A percentile compares a stretch with the other conserved stretches of the same genome.
phyloP scores from a whole-genome alignment of 1,284 basidiomycete species.

The Melampsora medusae region DNA sequence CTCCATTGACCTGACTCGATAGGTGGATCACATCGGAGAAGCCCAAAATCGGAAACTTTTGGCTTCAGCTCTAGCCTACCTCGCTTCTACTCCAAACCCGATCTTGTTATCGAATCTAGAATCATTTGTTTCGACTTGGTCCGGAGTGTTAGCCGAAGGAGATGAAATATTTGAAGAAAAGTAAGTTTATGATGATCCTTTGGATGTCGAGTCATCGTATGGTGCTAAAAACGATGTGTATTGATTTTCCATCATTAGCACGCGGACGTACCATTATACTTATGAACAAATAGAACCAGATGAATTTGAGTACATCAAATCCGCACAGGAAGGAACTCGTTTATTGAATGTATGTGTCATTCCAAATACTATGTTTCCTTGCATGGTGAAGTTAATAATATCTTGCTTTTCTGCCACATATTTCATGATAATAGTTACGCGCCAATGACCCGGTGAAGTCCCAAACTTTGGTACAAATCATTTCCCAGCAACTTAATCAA shows the following conservation, averaged over 20 bases:
- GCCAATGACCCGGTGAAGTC: conserved; percentile 24
- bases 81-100: conserved; percentile 19
- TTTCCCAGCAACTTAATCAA: conserved; percentile 22
- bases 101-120: conserved; percentile 20
- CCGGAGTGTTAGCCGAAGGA: conserved; percentile 29
- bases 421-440: conserved; percentile 6
- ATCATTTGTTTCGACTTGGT: conserved; percentile 36
- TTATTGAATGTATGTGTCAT: conserved; percentile 13
- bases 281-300: conserved; percentile 28
- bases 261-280: conserved; percentile 31
- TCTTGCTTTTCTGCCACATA: not conserved
- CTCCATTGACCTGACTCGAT: not conserved
- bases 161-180: conserved; percentile 27
- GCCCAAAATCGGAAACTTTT: conserved; percentile 32
- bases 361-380: not conserved
- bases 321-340: conserved; percentile 19
- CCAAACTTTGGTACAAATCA: conserved; percentile 22
- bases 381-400: not conserved
- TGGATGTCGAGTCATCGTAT: not conserved
- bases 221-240: not conserved
- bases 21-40: conserved; percentile 28
- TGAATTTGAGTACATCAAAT: conserved; percentile 23
- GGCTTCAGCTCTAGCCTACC: conserved; percentile 22
- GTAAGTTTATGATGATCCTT: not conserved
- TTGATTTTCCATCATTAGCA: conserved; percentile 2